phyloP scores from a whole-genome alignment of 2,329 filamentous ascomycete genomes.

The Botryosphaeria dothidea region DNA sequence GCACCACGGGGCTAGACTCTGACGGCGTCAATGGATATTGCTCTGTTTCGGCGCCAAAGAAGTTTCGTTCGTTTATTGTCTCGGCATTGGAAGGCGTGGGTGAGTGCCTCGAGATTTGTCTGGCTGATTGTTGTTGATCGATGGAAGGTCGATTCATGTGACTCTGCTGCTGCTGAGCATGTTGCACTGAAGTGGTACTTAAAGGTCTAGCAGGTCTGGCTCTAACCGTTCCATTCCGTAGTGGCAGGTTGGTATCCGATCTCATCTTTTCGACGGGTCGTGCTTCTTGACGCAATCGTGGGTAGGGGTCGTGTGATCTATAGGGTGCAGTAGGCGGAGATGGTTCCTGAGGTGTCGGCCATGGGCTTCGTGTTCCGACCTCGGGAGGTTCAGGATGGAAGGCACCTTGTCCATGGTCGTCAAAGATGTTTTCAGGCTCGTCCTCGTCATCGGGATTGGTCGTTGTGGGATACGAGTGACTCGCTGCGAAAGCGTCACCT shows the following conservation, averaged over 20 bases:
- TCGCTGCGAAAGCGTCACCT: not conserved
- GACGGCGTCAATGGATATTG: conserved; percentile 20
- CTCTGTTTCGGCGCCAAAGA: not conserved
- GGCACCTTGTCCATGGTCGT: not conserved
- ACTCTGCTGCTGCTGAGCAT: not conserved
- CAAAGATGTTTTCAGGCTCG: not conserved
- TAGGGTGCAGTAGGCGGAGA: not conserved
- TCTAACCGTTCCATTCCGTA: not conserved
- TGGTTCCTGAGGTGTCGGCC: not conserved
- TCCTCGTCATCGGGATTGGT: not conserved
- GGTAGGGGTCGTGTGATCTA: not conserved
- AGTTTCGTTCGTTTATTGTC: not conserved
- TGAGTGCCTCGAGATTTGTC: not conserved
- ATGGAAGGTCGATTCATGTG: not conserved
- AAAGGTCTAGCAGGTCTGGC: not conserved
- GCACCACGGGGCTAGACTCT: conserved; percentile 6
- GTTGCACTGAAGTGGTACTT: not conserved
- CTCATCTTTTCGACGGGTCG: not conserved
- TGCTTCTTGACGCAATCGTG: not conserved
- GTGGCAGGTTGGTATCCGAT: not conserved
- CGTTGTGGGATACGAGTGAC: not conserved
- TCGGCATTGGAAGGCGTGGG: not conserved
- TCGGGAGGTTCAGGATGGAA: not conserved
- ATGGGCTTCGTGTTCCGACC: not conserved
- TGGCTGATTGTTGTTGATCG: not conserved